Base-by-base conservation (phyloP, 345 rosid genomes). In the Lumnitzera littorea region DNA sequence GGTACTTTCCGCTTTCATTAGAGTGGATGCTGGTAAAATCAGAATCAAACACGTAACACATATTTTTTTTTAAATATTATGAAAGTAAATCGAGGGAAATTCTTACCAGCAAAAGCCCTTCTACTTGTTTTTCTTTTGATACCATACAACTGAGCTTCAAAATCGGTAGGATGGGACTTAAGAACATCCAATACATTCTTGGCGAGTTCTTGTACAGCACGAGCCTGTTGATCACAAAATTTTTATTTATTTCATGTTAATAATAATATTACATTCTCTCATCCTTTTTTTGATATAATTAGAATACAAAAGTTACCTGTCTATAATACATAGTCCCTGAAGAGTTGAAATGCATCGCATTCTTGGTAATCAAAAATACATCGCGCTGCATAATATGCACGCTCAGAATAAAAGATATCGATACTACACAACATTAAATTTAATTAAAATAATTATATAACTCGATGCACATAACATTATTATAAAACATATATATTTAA, bases 271-370 rank as follows among this genome's bases (percentile, higher is more conserved):
- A 20, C 17, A 46, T 23, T 4, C 3, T 4, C 46, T 36, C 13
- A 7, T 43, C 52, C 29, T 6, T 50, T 41, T 55, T 52, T 12
- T 50, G 49, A 49, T 31, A 50, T 2, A 24, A 27, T 50, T 1
- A 24, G 12, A 24, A 13, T 36, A 36, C 43, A n/a, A 46, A 51
- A 36, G 0, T 31, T 72, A 86, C 92, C 84, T 86, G 84, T 74
- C 79, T 79, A 72, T 73, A 86, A 67, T 61, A 81, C 13, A 80
- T 63, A 66, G 85, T 83, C 46, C 71, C 24, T 10, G 87, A 55
- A 2, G 89, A 66, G 69, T 86, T 86, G 67, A 86, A 86, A 56
- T 69, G 78, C 89, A 86, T 83, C 2, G 92, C 92, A 50, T 86
- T 86, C 62, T 29, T 52, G 15, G 81, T 59, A 57, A 86, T 86